Percentiles rank a stretch among this genome's conserved stretches.
phyloP scores from a whole-genome alignment of 2,329 filamentous ascomycete species.

The Neofusicoccum parvum region DNA sequence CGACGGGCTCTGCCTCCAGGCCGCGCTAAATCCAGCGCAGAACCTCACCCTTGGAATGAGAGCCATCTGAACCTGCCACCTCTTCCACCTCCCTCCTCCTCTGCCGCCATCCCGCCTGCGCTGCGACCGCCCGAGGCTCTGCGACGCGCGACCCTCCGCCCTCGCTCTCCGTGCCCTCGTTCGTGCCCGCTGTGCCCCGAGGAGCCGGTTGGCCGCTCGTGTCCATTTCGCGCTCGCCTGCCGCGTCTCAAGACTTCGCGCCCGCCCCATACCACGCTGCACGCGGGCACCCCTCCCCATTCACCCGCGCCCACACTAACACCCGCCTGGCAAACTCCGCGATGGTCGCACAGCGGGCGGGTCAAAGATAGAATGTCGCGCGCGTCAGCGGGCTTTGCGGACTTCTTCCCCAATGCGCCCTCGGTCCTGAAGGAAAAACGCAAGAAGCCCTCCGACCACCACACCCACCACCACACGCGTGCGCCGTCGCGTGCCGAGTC shows the following conservation, averaged over 20 bases:
- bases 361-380: constrained; percentile 65
- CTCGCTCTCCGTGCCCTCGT: neutral
- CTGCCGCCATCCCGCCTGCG: constrained; percentile 3
- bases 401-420: constrained; percentile 82
- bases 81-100: constrained; percentile 1
- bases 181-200: constrained; percentile 12
- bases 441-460: constrained; percentile 27
- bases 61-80: constrained; percentile 7
- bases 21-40: neutral
- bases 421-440: constrained; percentile 58
- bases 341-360: constrained; percentile 33
- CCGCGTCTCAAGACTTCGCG: constrained; percentile 24
- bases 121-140: neutral
- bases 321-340: constrained; percentile 19
- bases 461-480: constrained; percentile 24
- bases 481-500: constrained; percentile 13
- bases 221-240: constrained; percentile 26
- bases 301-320: constrained; percentile 8
- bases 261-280: constrained; percentile 18
- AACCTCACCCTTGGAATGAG: constrained; percentile 17
- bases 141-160: constrained; percentile 4
- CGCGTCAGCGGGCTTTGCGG: constrained; percentile 76
- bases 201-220: constrained; percentile 23
- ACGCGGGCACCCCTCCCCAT: constrained; percentile 1
- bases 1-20: neutral